Percentiles rank a stretch among this genome's conserved stretches.
Conservation (phyloP, 192 early-diverging fungal species). For the Geosiphon pyriformis region DNA sequence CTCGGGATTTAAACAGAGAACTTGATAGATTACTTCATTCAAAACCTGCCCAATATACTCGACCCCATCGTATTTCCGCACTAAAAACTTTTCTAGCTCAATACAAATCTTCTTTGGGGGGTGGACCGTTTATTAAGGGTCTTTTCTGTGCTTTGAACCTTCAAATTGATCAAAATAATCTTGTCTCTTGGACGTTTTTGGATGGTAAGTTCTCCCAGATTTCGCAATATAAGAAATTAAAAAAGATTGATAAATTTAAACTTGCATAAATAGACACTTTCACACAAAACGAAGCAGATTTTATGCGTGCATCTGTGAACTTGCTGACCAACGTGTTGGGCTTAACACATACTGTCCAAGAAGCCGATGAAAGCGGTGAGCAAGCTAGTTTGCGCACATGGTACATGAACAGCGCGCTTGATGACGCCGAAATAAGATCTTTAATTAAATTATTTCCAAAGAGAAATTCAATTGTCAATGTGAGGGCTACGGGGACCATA, state of each 20-base stretch:
- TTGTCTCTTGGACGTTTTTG: slow-evolving; percentile 19
- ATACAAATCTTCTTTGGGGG: slow-evolving; percentile 16
- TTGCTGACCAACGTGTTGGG: slow-evolving; percentile 14
- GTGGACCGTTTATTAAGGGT: slow-evolving; percentile 8
- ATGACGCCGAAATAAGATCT: slow-evolving; percentile 1
- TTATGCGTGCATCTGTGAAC: slow-evolving; percentile 21
- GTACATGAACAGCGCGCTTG: slow-evolving; percentile 1
- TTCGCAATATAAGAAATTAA: not conserved
- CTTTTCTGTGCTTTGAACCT: not conserved
- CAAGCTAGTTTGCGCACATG: slow-evolving; percentile 11
- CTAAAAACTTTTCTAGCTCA: slow-evolving; percentile 1
- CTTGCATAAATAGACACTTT: not conserved
- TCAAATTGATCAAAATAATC: slow-evolving; percentile 1
- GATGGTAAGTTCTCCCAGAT: not conserved
- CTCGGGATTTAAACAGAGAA: not conserved
- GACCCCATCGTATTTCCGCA: slow-evolving; percentile 5
- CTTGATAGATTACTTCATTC: slow-evolving; percentile 10
- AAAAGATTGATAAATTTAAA: not conserved
- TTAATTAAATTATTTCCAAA: slow-evolving; percentile 12
- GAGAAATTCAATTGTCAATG: not conserved
- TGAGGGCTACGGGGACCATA: slow-evolving; percentile 11
- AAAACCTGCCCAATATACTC: slow-evolving; percentile 13
- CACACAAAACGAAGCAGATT: slow-evolving; percentile 18
- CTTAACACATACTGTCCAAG: slow-evolving; percentile 17
- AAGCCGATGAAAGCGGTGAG: slow-evolving; percentile 12